Evolutionary conservation across 1,139 yeast genomes (phyloP).

Genomic region (Pichia sp.): DNA sequence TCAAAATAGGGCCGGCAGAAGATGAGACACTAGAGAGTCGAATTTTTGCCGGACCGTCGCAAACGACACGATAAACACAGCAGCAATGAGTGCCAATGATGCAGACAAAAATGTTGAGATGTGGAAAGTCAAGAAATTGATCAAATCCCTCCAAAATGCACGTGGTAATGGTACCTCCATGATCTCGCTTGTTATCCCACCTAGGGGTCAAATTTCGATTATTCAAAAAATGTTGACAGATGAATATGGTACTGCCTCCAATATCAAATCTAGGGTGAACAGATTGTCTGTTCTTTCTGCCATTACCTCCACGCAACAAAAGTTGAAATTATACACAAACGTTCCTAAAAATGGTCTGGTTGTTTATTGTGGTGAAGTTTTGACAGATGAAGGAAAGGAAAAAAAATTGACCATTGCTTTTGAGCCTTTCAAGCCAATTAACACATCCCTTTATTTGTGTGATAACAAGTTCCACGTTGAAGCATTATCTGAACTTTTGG

Average conservation of each 20-base stretch:
- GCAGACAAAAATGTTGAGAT: slow-evolving; percentile 97
- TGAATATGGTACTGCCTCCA: slow-evolving; percentile 98
- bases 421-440: slow-evolving; percentile 97
- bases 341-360: slow-evolving; percentile 95
- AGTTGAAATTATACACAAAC: slow-evolving; percentile 79
- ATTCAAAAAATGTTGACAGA: slow-evolving; percentile 91
- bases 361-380: slow-evolving; percentile 95
- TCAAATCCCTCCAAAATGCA: slow-evolving; percentile 80
- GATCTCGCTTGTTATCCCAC: slow-evolving; percentile 95
- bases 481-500: slow-evolving; percentile 88
- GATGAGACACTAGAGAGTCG: background rate
- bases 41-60: background rate
- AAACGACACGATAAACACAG: background rate
- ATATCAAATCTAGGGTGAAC: slow-evolving; percentile 95
- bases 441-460: slow-evolving; percentile 91
- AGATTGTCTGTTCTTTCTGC: slow-evolving; percentile 93
- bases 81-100: slow-evolving; percentile 42
- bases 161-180: slow-evolving; percentile 98
- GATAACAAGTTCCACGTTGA: slow-evolving; percentile 98
- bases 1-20: background rate
- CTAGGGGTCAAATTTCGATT: slow-evolving; percentile 87
- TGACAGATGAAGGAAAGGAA: slow-evolving; percentile 96
- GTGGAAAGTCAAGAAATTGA: slow-evolving; percentile 96
- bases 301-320: slow-evolving; percentile 95
- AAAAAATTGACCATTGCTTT: slow-evolving; percentile 91